Evolutionary conservation across 228 moss, liverwort and hornwort genomes (phyloP).

Genomic region (Sphagnum fallax): DNA sequence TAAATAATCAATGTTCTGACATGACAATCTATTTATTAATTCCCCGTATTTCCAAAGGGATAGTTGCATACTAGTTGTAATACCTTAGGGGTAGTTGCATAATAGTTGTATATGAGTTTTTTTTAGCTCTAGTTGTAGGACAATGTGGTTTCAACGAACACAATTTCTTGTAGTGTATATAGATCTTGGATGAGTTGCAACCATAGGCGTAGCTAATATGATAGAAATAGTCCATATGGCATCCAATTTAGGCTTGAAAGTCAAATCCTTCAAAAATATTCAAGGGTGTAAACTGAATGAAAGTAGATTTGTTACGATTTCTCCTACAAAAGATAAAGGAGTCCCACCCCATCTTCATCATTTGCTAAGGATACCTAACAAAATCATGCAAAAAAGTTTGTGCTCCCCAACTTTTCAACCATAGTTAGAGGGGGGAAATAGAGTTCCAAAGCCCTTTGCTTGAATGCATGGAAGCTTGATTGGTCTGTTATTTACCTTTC

Average conservation of each 20-base stretch:
- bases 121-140: no score
- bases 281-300: slow-evolving; percentile 54
- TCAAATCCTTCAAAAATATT: slow-evolving; percentile 30
- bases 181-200: slow-evolving; percentile 72
- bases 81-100: no score
- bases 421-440: no score
- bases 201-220: slow-evolving; percentile 74
- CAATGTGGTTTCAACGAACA: no score
- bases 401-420: no score
- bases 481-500: slow-evolving; percentile 63
- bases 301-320: slow-evolving; percentile 69
- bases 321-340: slow-evolving; percentile 68
- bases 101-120: no score
- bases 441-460: neutral
- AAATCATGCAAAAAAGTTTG: no score
- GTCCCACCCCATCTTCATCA: slow-evolving; percentile 76
- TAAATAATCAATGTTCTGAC: no score
- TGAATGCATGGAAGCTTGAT: slow-evolving; percentile 28
- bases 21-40: no score
- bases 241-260: slow-evolving; percentile 46
- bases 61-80: no score
- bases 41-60: no score
- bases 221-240: slow-evolving; percentile 77
- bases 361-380: slow-evolving; percentile 67
- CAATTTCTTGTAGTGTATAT: no score